Conservation (phyloP, 116 monocot species). For the Trichopus zeylanicus region DNA sequence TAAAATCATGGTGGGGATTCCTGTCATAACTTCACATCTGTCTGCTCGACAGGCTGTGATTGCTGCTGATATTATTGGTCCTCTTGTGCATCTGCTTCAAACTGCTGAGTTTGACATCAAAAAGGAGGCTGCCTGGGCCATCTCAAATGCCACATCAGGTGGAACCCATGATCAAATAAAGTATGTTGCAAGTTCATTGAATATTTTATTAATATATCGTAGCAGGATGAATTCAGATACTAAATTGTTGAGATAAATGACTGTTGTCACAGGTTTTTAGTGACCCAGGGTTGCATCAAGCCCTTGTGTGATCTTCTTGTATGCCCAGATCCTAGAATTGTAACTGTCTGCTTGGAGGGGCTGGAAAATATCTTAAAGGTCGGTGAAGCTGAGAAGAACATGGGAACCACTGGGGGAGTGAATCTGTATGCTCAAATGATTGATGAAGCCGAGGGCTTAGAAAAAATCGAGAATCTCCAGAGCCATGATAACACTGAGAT, state of each 20-base stretch:
- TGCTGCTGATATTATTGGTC: conserved; percentile 58
- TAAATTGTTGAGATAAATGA: too few species aligned
- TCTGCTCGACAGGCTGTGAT: conserved; percentile 81
- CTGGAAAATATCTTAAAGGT: conserved; percentile 86
- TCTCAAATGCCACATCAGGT: conserved; percentile 93
- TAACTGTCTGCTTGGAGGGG: conserved; percentile 81
- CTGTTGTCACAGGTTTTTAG: conserved; percentile 38
- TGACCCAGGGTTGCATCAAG: conserved; percentile 76
- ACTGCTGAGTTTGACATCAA: conserved; percentile 84
- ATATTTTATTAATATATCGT: too few species aligned
- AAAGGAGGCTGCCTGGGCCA: conserved; percentile 96
- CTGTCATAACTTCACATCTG: too few species aligned
- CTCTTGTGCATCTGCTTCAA: conserved; percentile 60
- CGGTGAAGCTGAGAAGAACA: conserved; percentile 68
- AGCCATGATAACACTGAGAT: conserved; percentile 92
- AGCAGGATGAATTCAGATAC: too few species aligned
- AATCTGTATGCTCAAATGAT: conserved; percentile 67
- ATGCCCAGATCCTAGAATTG: conserved; percentile 77
- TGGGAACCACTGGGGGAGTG: conserved; percentile 34
- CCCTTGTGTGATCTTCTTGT: conserved; percentile 84
- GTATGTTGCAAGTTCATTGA: conserved; percentile 15
- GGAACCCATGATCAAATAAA: conserved; percentile 81
- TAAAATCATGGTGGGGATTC: too few species aligned
- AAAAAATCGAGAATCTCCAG: conserved; percentile 89
- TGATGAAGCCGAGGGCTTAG: conserved; percentile 77